Conservation (phyloP, 495 filamentous ascomycete genomes). For the Xylaria bambusicola region DNA sequence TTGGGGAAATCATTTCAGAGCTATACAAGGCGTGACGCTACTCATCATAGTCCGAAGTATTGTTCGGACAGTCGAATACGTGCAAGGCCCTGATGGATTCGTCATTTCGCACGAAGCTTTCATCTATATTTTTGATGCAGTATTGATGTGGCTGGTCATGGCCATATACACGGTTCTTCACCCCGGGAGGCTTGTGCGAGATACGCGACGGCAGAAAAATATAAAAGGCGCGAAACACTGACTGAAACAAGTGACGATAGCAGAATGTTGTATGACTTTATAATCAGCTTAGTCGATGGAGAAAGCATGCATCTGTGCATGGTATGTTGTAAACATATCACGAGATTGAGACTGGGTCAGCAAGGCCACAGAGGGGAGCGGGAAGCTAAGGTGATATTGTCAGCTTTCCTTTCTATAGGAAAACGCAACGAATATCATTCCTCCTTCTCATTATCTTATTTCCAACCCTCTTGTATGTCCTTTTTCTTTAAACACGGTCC, state of each 20-base stretch:
- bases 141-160: slow-evolving; percentile 57
- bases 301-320: no score
- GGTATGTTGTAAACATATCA: no score
- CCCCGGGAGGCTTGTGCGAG: neutral
- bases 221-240: no score
- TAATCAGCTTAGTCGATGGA: no score
- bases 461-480: neutral
- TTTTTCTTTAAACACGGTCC: neutral
- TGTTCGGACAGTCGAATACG: slow-evolving; percentile 62
- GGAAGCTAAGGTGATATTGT: no score
- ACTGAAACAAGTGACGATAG: no score
- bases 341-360: no score
- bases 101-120: slow-evolving; percentile 56
- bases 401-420: no score
- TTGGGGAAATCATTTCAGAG: slow-evolving; percentile 56
- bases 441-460: neutral
- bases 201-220: no score
- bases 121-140: slow-evolving; percentile 63
- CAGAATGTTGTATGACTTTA: no score
- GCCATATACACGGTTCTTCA: slow-evolving; percentile 30
- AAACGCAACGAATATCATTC: no score
- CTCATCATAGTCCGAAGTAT: slow-evolving; percentile 64
- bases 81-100: slow-evolving; percentile 55
- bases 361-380: no score
- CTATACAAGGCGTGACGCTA: slow-evolving; percentile 54